Percentiles rank a stretch among this genome's conserved stretches.
These are phyloP conservation scores for Cystobasidium pallidum DNA, from an alignment of 1,284 basidiomycete genomes.

Conservation along the genomic window DNA sequence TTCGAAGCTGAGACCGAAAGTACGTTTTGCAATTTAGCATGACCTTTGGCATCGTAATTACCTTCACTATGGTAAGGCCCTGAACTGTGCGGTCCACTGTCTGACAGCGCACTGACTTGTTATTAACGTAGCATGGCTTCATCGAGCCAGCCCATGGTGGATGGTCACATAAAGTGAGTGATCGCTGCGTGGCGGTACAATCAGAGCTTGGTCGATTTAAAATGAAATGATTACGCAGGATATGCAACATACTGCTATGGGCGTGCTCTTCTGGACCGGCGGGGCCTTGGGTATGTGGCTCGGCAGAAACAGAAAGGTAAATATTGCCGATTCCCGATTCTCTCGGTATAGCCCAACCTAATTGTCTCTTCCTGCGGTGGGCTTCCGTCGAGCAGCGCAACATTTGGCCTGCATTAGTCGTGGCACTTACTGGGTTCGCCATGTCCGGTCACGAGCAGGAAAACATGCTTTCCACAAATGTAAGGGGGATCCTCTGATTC, in stretches of 20 bases:
- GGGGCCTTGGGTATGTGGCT: slow-evolving; percentile 86
- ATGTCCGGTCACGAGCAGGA: slow-evolving; percentile 90
- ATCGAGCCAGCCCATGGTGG: slow-evolving; percentile 27
- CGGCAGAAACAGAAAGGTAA: slow-evolving; percentile 67
- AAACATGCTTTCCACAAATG: slow-evolving; percentile 76
- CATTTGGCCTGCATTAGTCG: slow-evolving; percentile 77
- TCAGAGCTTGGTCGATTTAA: too few relatives aligned
- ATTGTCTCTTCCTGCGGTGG: background rate
- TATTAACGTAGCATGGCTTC: slow-evolving; percentile 48
- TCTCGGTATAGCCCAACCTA: too few relatives aligned
- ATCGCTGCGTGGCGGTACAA: background rate
- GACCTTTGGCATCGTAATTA: slow-evolving; percentile 69
- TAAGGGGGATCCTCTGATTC: too few relatives aligned
- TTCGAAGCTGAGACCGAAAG: too few relatives aligned
- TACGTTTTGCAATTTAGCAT: too few relatives aligned
- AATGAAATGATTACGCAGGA: slow-evolving; percentile 18
- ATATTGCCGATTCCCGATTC: background rate
- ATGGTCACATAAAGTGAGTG: slow-evolving; percentile 48
- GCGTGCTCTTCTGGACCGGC: slow-evolving; percentile 77
- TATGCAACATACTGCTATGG: slow-evolving; percentile 53
- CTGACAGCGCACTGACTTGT: background rate
- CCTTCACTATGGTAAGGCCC: slow-evolving; percentile 72
- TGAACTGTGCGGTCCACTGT: too few relatives aligned
- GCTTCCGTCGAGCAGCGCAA: too few relatives aligned
- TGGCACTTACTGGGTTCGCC: slow-evolving; percentile 84